These are phyloP conservation scores for Phialophora chinensis DNA, from an alignment of 2,329 filamentous ascomycete species.

Conservation along the genomic window DNA sequence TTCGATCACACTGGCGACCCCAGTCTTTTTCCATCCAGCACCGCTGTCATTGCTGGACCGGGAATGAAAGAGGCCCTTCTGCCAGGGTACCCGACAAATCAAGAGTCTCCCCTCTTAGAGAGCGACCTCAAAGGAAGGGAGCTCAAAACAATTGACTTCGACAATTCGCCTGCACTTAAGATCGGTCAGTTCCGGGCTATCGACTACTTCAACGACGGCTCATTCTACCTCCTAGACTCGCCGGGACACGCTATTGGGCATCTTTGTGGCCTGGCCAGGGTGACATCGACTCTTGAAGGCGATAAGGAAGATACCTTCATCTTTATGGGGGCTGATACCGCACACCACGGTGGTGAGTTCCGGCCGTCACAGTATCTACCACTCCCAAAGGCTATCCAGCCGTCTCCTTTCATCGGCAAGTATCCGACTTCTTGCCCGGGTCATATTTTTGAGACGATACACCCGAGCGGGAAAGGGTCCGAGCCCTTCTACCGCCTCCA, in stretches of 20 bases:
- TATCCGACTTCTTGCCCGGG: conserved; percentile 3
- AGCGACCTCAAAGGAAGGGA: conserved; percentile 44
- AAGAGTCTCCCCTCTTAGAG: conserved; percentile 45
- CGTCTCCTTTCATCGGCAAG: neutral
- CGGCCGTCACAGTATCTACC: conserved; percentile 42
- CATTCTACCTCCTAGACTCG: conserved; percentile 51
- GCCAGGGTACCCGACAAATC: conserved; percentile 56
- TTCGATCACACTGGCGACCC: conserved; percentile 59
- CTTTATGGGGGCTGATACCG: conserved; percentile 58
- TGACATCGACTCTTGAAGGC: conserved; percentile 32
- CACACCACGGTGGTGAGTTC: conserved; percentile 49
- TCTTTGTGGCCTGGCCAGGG: conserved; percentile 57
- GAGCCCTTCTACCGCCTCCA: conserved; percentile 26
- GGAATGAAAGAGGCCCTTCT: conserved; percentile 56
- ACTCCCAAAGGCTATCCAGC: conserved; percentile 36
- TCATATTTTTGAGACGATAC: conserved; percentile 9
- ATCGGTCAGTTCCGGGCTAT: conserved; percentile 49
- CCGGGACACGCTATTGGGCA: conserved; percentile 58
- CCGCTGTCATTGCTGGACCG: conserved; percentile 60
- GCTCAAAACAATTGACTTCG: conserved; percentile 35
- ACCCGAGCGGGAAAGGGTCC: neutral
- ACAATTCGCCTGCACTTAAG: conserved; percentile 2
- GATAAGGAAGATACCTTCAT: conserved; percentile 47
- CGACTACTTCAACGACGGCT: conserved; percentile 49
- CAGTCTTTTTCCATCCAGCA: conserved; percentile 52